Evolutionary conservation across 768 basidiomycete genomes (phyloP).

Genomic region (Candolleomyces efflorescens): DNA sequence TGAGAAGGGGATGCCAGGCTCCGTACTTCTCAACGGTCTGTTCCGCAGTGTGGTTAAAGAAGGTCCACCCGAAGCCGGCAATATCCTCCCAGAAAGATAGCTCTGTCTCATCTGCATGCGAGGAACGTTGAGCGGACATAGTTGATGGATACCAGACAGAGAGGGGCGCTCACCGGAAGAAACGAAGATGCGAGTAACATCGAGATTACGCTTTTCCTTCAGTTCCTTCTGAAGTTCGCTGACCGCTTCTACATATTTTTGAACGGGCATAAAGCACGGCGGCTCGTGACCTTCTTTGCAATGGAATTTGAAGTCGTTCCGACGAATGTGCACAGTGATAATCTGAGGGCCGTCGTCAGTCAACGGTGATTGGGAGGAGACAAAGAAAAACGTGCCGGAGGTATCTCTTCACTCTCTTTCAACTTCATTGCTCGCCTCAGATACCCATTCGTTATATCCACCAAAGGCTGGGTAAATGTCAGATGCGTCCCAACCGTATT

Average conservation of each 20-base stretch:
- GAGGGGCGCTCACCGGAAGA: neutral
- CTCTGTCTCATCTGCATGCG: neutral
- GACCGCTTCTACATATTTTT: neutral
- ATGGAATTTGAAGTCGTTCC: neutral
- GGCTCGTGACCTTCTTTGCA: neutral
- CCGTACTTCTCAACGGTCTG: neutral
- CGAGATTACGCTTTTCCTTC: neutral
- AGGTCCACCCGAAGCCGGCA: neutral
- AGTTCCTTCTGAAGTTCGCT: neutral
- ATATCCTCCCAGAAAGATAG: neutral
- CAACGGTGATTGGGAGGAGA: no score
- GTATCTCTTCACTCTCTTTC: neutral
- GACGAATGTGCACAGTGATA: neutral
- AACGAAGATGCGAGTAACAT: neutral
- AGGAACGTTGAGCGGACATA: neutral
- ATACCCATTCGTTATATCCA: neutral
- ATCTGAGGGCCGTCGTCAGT: neutral
- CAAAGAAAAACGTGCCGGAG: neutral
- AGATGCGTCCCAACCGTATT: neutral
- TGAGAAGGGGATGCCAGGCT: neutral
- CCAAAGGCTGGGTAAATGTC: neutral
- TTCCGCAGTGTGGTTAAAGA: neutral
- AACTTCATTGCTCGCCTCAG: neutral
- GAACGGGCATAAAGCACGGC: neutral
- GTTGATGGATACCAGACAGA: neutral